Conservation (phyloP, 345 rosid genomes). For the Eucalyptus decipiens region DNA sequence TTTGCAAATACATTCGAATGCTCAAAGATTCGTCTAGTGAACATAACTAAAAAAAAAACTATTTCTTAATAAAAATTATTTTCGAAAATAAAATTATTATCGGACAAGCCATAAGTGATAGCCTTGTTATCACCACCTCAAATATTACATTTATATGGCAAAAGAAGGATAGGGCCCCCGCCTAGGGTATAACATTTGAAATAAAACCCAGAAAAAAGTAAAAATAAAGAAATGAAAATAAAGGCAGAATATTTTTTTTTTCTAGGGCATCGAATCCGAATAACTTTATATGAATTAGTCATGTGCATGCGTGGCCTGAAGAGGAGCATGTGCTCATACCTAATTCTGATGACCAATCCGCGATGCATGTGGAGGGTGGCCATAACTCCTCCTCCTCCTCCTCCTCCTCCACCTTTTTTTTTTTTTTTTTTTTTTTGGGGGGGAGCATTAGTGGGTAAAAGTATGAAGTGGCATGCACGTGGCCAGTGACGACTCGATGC, state of each 20-base stretch:
- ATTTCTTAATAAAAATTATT: no score
- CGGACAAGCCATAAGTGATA: rapidly evolving
- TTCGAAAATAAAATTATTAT: no score
- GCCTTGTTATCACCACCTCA: background rate
- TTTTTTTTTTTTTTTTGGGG: background rate
- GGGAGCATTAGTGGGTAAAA: background rate
- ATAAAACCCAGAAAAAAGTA: background rate
- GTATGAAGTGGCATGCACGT: background rate
- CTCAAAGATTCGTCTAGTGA: no score
- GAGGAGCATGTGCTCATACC: background rate
- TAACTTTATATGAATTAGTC: background rate
- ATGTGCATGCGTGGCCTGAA: background rate
- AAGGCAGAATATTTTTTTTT: background rate
- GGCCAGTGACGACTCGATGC: background rate
- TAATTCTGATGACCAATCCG: background rate
- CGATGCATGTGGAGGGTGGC: background rate
- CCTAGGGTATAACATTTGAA: background rate
- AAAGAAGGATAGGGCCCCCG: background rate
- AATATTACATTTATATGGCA: background rate
- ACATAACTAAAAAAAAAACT: no score
- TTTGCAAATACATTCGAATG: no score
- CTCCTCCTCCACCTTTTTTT: rapidly evolving
- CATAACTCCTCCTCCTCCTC: background rate
- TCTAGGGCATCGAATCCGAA: background rate
- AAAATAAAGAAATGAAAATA: background rate